Evolutionary conservation across 208 protist species (phyloP).

Genomic region (Porcisia deanei): DNA sequence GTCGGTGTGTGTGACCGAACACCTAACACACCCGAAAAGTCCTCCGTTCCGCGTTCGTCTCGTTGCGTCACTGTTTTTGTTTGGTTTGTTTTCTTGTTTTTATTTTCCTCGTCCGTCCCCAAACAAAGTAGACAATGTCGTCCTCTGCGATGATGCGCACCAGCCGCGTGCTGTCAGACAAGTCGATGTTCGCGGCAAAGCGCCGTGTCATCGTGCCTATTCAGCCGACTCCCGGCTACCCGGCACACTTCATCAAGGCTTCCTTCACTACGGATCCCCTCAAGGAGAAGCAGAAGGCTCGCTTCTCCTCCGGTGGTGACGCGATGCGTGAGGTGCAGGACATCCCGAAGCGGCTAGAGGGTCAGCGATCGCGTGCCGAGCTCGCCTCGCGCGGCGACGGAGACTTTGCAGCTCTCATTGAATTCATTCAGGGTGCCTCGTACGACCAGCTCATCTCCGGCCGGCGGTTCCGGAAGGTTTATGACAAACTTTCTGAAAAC

Average conservation of each 20-base stretch:
- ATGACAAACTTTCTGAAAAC: slow-evolving; percentile 85
- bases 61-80: background rate
- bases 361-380: slow-evolving; percentile 65
- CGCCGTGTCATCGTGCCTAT: slow-evolving; percentile 90
- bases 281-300: slow-evolving; percentile 90
- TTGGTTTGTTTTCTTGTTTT: too few species aligned
- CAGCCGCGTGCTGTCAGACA: slow-evolving; percentile 62
- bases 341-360: slow-evolving; percentile 82
- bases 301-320: slow-evolving; percentile 85
- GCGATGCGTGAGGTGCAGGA: slow-evolving; percentile 89
- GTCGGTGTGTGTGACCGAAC: background rate
- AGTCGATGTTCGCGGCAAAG: slow-evolving; percentile 93
- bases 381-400: slow-evolving; percentile 65
- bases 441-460: slow-evolving; percentile 91
- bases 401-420: slow-evolving; percentile 84
- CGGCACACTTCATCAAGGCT: slow-evolving; percentile 83
- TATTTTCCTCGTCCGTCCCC: background rate
- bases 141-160: slow-evolving; percentile 32
- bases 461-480: slow-evolving; percentile 86
- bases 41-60: too few species aligned
- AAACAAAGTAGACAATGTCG: background rate
- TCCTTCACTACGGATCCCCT: slow-evolving; percentile 89
- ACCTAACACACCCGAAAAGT: too few species aligned
- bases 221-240: slow-evolving; percentile 81
- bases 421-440: slow-evolving; percentile 88